Percentiles rank a stretch among this genome's conserved stretches.
Evolutionary conservation across 139 green algal species (phyloP).

Genomic region (Limnomonas spitsbergensis): DNA sequence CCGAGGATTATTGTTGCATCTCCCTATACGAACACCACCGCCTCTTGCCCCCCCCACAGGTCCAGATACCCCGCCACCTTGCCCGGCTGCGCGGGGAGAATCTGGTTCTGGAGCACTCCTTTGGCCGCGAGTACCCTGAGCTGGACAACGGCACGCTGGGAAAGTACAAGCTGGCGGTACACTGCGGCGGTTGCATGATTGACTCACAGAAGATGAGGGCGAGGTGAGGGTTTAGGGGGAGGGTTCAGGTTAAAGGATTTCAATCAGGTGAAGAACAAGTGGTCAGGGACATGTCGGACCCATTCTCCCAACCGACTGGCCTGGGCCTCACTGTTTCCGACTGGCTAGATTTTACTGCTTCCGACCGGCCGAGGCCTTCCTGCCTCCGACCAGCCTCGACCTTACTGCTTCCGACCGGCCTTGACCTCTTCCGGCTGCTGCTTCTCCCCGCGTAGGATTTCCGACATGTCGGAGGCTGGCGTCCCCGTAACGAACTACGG

Average conservation of each 20-base stretch:
- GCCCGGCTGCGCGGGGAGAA: constrained; percentile 14
- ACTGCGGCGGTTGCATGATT: constrained; percentile 66
- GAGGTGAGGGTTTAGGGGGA: constrained; percentile 14
- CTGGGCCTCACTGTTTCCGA: too few relatives aligned
- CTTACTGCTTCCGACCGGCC: too few relatives aligned
- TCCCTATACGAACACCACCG: too few relatives aligned
- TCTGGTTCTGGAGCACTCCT: constrained; percentile 50
- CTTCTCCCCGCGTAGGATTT: neutral
- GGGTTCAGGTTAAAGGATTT: too few relatives aligned
- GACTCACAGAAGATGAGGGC: constrained; percentile 59
- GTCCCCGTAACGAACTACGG: constrained; percentile 65
- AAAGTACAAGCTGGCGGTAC: constrained; percentile 42
- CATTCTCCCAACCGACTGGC: too few relatives aligned
- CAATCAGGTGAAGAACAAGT: too few relatives aligned
- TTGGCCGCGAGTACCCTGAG: constrained; percentile 47
- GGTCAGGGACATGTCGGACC: too few relatives aligned
- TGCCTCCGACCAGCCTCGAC: too few relatives aligned
- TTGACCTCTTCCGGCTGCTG: too few relatives aligned
- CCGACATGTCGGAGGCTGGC: constrained; percentile 25
- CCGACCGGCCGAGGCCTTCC: too few relatives aligned
- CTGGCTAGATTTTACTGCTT: too few relatives aligned
- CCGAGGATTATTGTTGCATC: too few relatives aligned
- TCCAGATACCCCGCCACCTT: constrained; percentile 38
- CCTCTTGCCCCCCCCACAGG: neutral
- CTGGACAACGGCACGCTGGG: constrained; percentile 19